Evolutionary conservation across 768 basidiomycete species (phyloP), one percentile per base, ranked within the genome.

Genomic region (Phanerodontia chrysosporium): DNA sequence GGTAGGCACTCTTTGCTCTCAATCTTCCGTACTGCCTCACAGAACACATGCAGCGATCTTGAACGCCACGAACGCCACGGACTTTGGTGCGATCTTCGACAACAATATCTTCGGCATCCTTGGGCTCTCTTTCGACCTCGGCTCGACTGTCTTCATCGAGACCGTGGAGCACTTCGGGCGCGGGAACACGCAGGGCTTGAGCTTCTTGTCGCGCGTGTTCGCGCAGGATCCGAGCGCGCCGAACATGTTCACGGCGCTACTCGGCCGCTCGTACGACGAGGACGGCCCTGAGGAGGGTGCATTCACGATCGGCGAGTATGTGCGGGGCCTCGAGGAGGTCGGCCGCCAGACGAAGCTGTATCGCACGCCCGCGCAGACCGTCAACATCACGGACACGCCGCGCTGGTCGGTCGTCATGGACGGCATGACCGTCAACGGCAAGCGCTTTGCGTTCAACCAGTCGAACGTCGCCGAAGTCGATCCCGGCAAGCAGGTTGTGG

Each of bases 91-190:
- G 12, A 83, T 87, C 14, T 74, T 90, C 44, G 75, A 75, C 9
- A 89, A 86, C 64, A 86, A 83, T 27, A 84, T 87, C 21, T 69
- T 74, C 63, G 91, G 91, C 22, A 82, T 94, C 64, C 67, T 85
- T 42, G 90, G 92, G 25, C 79, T 92, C n/a, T 89, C 92, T 30
- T 91, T 91, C 66, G 84, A 84, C 53, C 79, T 81, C 16, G 80
- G 90, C 36, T 92, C 92, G 3, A 78, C 73, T 35, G 83, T 95
- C 59, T 87, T 91, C 49, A 27, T 30, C 30, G 58, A 61, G 39
- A 55, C 66, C 14, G 30, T 39, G 8, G 5, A 52, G 14, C 39
- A 36, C 3, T 60, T 55, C 64, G 66, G 66, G 13, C 10, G 21
- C 3, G 61, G 63, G 24, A 56, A 59, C 21, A 61, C 57, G 1